phyloP scores from a whole-genome alignment of 768 basidiomycete species.

The Tephrocybe sp. region DNA sequence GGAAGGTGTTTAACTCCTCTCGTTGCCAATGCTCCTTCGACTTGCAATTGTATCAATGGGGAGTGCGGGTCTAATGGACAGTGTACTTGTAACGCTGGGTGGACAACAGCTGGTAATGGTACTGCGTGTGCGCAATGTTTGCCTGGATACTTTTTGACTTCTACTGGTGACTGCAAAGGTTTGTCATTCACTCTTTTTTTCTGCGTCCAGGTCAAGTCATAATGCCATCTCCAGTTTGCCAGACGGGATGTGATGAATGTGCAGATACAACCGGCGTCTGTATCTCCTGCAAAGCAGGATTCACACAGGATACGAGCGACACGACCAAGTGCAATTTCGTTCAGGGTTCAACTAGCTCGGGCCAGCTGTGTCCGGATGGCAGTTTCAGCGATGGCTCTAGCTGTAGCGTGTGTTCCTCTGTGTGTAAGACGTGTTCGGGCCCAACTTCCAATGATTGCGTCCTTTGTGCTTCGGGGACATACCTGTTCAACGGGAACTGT shows the following conservation, averaged over 20 bases:
- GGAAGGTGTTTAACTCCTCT: slow-evolving; percentile 63
- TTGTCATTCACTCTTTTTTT: slow-evolving; percentile 17
- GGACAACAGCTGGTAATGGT: slow-evolving; percentile 67
- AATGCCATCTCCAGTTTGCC: slow-evolving; percentile 49
- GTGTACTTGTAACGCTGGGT: slow-evolving; percentile 77
- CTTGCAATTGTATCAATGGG: slow-evolving; percentile 84
- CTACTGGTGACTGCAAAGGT: slow-evolving; percentile 74
- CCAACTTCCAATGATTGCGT: slow-evolving; percentile 69
- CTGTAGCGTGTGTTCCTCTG: slow-evolving; percentile 60
- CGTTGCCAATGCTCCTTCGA: slow-evolving; percentile 51
- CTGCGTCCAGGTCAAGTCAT: slow-evolving; percentile 2
- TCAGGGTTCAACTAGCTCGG: slow-evolving; percentile 46
- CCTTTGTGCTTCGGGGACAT: slow-evolving; percentile 60
- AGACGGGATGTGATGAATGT: slow-evolving; percentile 70
- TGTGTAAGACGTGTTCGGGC: slow-evolving; percentile 71
- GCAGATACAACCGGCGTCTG: slow-evolving; percentile 68
- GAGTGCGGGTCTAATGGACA: slow-evolving; percentile 65
- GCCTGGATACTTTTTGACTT: slow-evolving; percentile 69
- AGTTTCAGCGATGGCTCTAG: slow-evolving; percentile 53
- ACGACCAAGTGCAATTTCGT: slow-evolving; percentile 61
- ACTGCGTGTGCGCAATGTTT: slow-evolving; percentile 77
- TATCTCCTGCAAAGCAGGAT: slow-evolving; percentile 66
- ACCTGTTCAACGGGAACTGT: slow-evolving; percentile 66
- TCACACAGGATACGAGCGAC: slow-evolving; percentile 64
- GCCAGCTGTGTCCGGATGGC: slow-evolving; percentile 59